Conservation (phyloP, 306 rosid species). For the Psophocarpus tetragonolobus region DNA sequence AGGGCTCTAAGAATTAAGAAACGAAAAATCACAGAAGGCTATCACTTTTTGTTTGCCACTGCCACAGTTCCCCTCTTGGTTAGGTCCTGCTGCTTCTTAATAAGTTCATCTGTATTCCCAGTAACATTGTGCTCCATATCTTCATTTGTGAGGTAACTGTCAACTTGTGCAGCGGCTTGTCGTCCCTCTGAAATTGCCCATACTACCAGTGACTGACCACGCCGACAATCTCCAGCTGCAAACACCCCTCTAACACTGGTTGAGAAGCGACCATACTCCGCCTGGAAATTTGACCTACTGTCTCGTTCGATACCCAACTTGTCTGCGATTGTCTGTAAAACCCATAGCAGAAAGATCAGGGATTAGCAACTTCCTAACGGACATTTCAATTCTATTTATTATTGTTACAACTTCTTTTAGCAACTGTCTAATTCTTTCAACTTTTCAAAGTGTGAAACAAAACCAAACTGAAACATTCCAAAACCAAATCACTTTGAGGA, state of each 20-base stretch:
- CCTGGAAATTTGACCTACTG: slow-evolving; percentile 83
- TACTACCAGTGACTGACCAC: slow-evolving; percentile 92
- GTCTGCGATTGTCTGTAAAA: slow-evolving; percentile 67
- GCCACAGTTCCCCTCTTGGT: not conserved
- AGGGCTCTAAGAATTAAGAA: not conserved
- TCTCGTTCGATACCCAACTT: slow-evolving; percentile 77
- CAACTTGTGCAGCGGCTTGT: slow-evolving; percentile 87
- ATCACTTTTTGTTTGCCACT: not conserved
- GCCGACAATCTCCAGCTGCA: slow-evolving; percentile 94
- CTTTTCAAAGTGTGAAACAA: too few relatives aligned
- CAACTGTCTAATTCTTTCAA: too few relatives aligned
- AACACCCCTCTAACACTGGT: slow-evolving; percentile 76
- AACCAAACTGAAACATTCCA: too few relatives aligned
- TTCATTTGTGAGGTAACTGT: slow-evolving; percentile 56
- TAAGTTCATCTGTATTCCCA: not conserved
- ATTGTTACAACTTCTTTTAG: too few relatives aligned
- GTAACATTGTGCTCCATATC: slow-evolving; percentile 12
- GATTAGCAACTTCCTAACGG: not conserved
- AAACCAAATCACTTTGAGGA: too few relatives aligned
- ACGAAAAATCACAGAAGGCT: not conserved
- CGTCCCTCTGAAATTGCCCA: slow-evolving; percentile 98
- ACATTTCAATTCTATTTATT: not conserved
- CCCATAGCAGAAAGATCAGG: not conserved
- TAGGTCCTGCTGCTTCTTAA: not conserved
- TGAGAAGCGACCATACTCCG: slow-evolving; percentile 85